Conservation (phyloP, 176 grass and related monocot genomes). For the Zea luxurians region DNA sequence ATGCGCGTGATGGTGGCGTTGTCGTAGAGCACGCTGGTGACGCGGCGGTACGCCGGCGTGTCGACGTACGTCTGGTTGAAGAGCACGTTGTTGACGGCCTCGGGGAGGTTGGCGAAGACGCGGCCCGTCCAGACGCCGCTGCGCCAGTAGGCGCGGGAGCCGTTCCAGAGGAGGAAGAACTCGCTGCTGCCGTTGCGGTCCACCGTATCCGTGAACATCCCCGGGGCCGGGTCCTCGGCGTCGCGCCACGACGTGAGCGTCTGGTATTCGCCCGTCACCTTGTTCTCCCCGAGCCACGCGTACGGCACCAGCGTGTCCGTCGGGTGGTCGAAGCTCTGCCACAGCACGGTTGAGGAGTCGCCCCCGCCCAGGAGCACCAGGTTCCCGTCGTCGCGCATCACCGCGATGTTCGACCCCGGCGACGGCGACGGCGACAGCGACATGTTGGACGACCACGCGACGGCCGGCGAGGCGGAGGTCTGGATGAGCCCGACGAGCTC, state of each 20-base stretch:
- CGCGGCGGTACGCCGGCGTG: slow-evolving; percentile 29
- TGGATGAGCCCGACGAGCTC: neutral
- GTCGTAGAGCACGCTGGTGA: slow-evolving; percentile 44
- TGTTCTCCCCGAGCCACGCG: slow-evolving; percentile 49
- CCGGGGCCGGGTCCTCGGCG: slow-evolving; percentile 43
- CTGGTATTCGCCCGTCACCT: slow-evolving; percentile 29
- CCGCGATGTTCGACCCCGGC: slow-evolving; percentile 13
- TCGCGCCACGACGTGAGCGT: slow-evolving; percentile 51
- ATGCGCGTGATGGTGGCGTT: slow-evolving; percentile 40
- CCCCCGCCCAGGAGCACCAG: slow-evolving; percentile 36
- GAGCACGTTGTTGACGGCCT: slow-evolving; percentile 42
- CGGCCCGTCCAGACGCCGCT: slow-evolving; percentile 43
- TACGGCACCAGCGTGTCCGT: slow-evolving; percentile 44
- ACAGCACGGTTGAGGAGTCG: slow-evolving; percentile 38
- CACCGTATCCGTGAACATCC: slow-evolving; percentile 36
- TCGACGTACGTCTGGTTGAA: slow-evolving; percentile 48
- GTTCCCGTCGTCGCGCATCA: slow-evolving; percentile 50
- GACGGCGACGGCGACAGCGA: neutral
- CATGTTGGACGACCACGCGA: slow-evolving; percentile 37
- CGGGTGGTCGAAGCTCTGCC: slow-evolving; percentile 55
- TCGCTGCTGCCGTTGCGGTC: slow-evolving; percentile 26
- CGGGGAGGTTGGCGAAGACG: slow-evolving; percentile 32
- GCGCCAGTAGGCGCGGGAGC: slow-evolving; percentile 30
- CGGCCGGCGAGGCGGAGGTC: neutral
- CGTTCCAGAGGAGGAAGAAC: slow-evolving; percentile 42